Percentiles rank a stretch among this genome's conserved stretches.
Conservation (phyloP, 1,284 basidiomycete genomes). For the Ceratobasidium sp. region DNA sequence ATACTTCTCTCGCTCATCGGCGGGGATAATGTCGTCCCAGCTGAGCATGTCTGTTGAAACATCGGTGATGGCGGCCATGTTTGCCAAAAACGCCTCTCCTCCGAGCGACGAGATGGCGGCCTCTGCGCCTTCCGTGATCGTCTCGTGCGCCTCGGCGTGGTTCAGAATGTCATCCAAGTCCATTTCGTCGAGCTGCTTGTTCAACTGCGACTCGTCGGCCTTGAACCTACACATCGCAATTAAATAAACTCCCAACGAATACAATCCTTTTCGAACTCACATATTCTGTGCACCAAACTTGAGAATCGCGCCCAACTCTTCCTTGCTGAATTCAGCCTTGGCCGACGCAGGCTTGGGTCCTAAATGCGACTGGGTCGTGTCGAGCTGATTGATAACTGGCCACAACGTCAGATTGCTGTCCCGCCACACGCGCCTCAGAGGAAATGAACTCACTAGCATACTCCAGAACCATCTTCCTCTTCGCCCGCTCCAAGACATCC, state of each 20-base stretch:
- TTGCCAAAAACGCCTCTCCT: slow-evolving; percentile 95
- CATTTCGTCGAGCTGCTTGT: slow-evolving; percentile 98
- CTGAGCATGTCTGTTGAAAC: slow-evolving; percentile 87
- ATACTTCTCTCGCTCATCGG: slow-evolving; percentile 88
- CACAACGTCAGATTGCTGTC: slow-evolving; percentile 45
- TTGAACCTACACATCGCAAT: slow-evolving; percentile 75
- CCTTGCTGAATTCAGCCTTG: slow-evolving; percentile 93
- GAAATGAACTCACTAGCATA: slow-evolving; percentile 85
- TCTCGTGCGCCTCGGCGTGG: slow-evolving; percentile 97
- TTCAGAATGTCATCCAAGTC: slow-evolving; percentile 98
- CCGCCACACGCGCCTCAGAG: too few species aligned
- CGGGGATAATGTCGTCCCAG: slow-evolving; percentile 99
- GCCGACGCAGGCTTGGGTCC: slow-evolving; percentile 75
- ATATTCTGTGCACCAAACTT: slow-evolving; percentile 99
- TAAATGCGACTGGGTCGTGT: slow-evolving; percentile 97
- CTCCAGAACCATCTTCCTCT: slow-evolving; percentile 99
- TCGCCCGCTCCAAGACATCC: slow-evolving; percentile 96
- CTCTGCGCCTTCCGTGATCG: slow-evolving; percentile 81
- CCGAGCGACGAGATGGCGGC: slow-evolving; percentile 84
- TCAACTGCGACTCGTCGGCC: slow-evolving; percentile 92
- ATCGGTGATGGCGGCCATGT: slow-evolving; percentile 96
- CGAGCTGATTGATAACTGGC: slow-evolving; percentile 98
- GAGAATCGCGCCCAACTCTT: slow-evolving; percentile 97
- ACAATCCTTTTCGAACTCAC: slow-evolving; percentile 59
- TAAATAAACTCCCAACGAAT: neutral